Evolutionary conservation across 2,329 filamentous ascomycete genomes (phyloP), one percentile per base, ranked within the genome.

Genomic region (Calonectria pseudoturangicola): DNA sequence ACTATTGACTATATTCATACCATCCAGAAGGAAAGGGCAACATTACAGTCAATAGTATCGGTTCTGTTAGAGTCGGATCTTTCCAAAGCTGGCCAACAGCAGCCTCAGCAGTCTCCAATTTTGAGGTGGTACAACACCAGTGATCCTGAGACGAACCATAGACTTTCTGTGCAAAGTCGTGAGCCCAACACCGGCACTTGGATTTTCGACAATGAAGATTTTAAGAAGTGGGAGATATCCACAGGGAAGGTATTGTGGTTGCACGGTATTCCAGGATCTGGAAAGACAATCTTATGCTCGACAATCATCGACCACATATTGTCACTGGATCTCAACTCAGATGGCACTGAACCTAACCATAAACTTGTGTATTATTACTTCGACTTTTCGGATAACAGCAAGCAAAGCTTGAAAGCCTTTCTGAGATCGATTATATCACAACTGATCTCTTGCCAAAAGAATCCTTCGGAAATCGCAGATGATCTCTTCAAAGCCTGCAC

Each of bases 71-170:
- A 47, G n/a, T 10, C 33, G 27, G 12, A 13, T 27, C 30, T 21
- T 18, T 5, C 33, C 18, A 48, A 36, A 8, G 7, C 16, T 15
- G 25, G 30, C 15, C 18, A 27, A 21, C 27, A 47, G 16, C 41
- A 13, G 15, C 18, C 43, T 36, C 10, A 15, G 9, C 60, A 48
- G 28, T 15, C 30, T 2, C 43, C 33, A 6, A 21, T 66, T 30
- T 16, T 66, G 21, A 33, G 21, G 15, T 66, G 64, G 64, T 45
- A 33, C n/a, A 45, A 54, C 21, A 66, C 36, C 4, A 43, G 33
- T 8, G 64, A 66, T 27, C 64, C 64, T 5, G 48, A 54, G n/a
- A 50, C 16, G 2, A 66, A 66, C n/a, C 64, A 66, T 15, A 27
- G 16, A 1, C 47, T 45, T 21, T 39, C 64, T 21, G n/a, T 25